Conservation (phyloP, 805 yeast genomes). For the Saturnispora zaruensis region DNA sequence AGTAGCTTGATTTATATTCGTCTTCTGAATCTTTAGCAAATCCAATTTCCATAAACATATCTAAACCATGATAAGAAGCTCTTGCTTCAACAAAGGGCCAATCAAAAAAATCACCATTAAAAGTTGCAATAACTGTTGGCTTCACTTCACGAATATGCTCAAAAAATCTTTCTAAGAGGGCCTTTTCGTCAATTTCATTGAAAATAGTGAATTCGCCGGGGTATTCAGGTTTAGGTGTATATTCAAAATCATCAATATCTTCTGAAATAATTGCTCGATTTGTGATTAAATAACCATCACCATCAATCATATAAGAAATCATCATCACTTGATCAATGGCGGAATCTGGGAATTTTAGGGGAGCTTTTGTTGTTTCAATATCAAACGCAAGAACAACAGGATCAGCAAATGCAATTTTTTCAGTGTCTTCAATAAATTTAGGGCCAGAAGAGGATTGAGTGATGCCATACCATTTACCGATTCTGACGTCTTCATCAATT, state of each 20-base stretch:
- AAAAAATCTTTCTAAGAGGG: conserved; percentile 65
- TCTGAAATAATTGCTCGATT: conserved; percentile 89
- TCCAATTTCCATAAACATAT: conserved; percentile 90
- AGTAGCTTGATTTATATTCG: conserved; percentile 85
- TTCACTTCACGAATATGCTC: conserved; percentile 81
- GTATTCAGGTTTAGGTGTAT: conserved; percentile 94
- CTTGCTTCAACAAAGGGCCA: conserved; percentile 97
- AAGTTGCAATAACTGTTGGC: conserved; percentile 97
- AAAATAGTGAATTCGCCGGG: conserved; percentile 85
- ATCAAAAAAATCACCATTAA: conserved; percentile 97
- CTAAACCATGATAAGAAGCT: conserved; percentile 72
- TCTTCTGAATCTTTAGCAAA: conserved; percentile 83
- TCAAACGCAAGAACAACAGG: conserved; percentile 96
- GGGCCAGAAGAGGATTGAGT: conserved; percentile 51
- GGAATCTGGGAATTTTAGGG: conserved; percentile 91
- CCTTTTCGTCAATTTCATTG: conserved; percentile 81
- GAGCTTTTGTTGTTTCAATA: conserved; percentile 95
- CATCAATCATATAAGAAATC: conserved; percentile 99
- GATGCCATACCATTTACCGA: conserved; percentile 93
- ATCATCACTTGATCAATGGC: conserved; percentile 90
- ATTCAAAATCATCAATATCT: conserved; percentile 94
- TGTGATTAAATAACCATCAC: conserved; percentile 89
- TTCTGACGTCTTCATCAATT: conserved; percentile 80
- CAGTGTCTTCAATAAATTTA: conserved; percentile 49
- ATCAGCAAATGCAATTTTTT: conserved; percentile 89